phyloP scores from a whole-genome alignment of 257 asterid species.

The Gentiana straminea region DNA sequence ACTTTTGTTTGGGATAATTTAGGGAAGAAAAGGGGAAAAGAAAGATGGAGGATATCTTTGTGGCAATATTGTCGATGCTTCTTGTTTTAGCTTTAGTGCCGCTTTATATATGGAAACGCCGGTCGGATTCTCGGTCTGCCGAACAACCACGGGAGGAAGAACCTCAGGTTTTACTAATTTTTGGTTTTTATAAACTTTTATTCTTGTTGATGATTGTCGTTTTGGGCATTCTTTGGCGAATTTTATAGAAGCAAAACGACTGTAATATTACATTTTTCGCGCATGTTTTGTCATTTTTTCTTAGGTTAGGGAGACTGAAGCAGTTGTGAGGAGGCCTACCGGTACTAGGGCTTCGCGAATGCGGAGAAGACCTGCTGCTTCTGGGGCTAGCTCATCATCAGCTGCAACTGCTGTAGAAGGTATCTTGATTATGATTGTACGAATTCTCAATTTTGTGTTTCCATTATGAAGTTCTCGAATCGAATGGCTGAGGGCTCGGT shows the following conservation, averaged over 20 bases:
- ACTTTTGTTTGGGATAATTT: neutral
- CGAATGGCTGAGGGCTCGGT: too few relatives aligned
- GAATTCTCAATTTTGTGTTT: too few relatives aligned
- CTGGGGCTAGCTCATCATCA: constrained; percentile 75
- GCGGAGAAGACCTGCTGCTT: constrained; percentile 63
- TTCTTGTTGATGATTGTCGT: neutral
- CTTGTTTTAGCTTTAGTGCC: constrained; percentile 61
- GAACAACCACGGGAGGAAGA: constrained; percentile 50
- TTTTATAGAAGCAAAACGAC: neutral
- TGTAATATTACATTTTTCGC: neutral
- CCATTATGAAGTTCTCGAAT: too few relatives aligned
- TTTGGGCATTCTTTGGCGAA: neutral
- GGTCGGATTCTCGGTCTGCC: constrained; percentile 38
- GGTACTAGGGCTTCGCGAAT: constrained; percentile 58
- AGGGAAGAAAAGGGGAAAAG: neutral
- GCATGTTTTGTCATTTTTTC: neutral
- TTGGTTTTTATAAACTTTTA: constrained; percentile 1
- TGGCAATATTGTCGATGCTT: constrained; percentile 56
- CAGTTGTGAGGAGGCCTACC: constrained; percentile 37
- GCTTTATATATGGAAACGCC: constrained; percentile 85
- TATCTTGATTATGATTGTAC: neutral
- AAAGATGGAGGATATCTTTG: constrained; percentile 67
- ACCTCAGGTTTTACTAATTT: constrained; percentile 38
- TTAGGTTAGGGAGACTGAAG: constrained; percentile 51
- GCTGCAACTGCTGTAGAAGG: constrained; percentile 65